phyloP scores from a whole-genome alignment of 1,284 basidiomycete genomes.

The Neotropicomus parvogracilis region DNA sequence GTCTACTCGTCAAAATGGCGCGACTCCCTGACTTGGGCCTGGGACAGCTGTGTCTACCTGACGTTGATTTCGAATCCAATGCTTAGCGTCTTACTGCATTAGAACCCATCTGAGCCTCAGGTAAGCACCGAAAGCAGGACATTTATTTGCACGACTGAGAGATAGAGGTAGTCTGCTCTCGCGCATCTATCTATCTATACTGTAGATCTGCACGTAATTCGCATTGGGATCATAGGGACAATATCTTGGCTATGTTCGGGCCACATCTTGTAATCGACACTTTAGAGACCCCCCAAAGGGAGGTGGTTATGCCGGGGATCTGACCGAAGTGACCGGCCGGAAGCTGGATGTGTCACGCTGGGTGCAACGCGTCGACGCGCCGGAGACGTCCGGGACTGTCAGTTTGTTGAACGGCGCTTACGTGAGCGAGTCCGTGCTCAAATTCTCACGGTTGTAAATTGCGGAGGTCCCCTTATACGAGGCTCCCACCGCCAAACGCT shows the following conservation, averaged over 20 bases:
- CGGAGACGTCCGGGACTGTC: conserved; percentile 25
- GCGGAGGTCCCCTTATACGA: conserved; percentile 33
- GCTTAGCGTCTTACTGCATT: conserved; percentile 17
- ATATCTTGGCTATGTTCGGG: conserved; percentile 1
- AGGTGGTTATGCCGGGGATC: conserved; percentile 14
- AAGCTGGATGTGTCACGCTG: not conserved
- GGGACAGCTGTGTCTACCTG: conserved; percentile 61
- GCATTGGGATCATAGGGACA: conserved; percentile 7
- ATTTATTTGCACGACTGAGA: conserved; percentile 1
- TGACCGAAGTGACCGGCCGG: conserved; percentile 27
- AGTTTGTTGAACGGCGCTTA: conserved; percentile 35
- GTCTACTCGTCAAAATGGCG: conserved; percentile 74
- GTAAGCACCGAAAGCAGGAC: conserved; percentile 9
- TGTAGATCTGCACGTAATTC: conserved; percentile 23
- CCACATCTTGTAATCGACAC: not conserved
- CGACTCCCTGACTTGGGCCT: conserved; percentile 69
- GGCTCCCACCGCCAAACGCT: conserved; percentile 38
- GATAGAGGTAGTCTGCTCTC: conserved; percentile 9
- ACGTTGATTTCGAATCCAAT: conserved; percentile 25
- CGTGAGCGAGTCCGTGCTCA: conserved; percentile 36
- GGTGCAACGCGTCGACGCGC: conserved; percentile 20
- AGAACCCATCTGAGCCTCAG: conserved; percentile 3
- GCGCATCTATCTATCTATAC: conserved; percentile 16
- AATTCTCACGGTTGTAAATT: conserved; percentile 36
- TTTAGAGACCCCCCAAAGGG: conserved; percentile 17